Conservation (phyloP, 495 filamentous ascomycete genomes). For the Penicillium chermesinum region DNA sequence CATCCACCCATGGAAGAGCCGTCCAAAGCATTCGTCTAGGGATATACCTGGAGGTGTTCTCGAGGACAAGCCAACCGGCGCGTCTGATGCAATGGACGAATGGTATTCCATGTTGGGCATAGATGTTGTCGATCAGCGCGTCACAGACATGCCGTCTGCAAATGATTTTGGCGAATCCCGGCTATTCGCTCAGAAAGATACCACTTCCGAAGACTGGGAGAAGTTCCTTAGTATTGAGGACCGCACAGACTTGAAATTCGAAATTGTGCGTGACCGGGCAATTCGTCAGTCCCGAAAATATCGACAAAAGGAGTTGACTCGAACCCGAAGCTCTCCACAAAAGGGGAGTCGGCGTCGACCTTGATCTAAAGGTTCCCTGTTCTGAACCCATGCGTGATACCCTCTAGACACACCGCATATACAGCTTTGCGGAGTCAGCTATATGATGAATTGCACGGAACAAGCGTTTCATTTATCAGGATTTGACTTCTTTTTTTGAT, state of each 20-base stretch:
- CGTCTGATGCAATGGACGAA: not conserved
- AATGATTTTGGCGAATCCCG: not conserved
- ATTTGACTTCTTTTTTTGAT: not conserved
- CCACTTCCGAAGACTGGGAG: not conserved
- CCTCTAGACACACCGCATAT: not conserved
- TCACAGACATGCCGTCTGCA: not conserved
- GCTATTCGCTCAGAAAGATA: not conserved
- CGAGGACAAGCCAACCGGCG: not conserved
- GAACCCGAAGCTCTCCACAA: too few species aligned
- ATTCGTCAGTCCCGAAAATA: not conserved
- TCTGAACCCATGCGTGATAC: not conserved
- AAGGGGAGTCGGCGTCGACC: too few species aligned
- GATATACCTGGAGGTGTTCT: too few species aligned
- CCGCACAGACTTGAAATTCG: not conserved
- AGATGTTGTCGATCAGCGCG: not conserved
- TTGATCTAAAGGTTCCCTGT: not conserved
- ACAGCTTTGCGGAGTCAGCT: too few species aligned
- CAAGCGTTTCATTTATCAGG: not conserved
- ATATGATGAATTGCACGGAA: too few species aligned
- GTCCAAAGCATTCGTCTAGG: too few species aligned
- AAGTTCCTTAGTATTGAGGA: not conserved
- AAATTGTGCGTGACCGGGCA: not conserved
- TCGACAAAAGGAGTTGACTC: not conserved
- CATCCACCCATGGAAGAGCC: not conserved
- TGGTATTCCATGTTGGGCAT: not conserved